A percentile compares a stretch with the other conserved stretches of the same genome.
phyloP scores from a whole-genome alignment of 352 stramenopile genomes.

The Globisporangium camurandrum region DNA sequence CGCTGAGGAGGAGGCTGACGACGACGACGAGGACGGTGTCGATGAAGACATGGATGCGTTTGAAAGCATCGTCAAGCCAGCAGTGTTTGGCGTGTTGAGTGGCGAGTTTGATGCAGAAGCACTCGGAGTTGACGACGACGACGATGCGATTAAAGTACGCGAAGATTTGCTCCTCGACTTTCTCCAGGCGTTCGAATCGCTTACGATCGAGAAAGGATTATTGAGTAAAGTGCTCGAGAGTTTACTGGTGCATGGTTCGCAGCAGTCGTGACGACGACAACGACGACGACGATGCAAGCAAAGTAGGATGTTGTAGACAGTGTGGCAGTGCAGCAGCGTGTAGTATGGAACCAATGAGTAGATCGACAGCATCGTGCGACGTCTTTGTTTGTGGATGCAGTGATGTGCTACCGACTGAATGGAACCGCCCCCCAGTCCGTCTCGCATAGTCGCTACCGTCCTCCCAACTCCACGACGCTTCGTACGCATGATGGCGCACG shows the following conservation, averaged over 20 bases:
- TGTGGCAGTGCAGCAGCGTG: too few species aligned
- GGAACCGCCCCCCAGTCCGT: too few species aligned
- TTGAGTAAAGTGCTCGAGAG: conserved; percentile 62
- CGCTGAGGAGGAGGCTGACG: conserved; percentile 8
- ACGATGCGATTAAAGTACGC: conserved; percentile 33
- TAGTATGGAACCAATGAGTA: too few species aligned
- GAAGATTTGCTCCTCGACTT: conserved; percentile 78
- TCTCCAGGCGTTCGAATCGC: conserved; percentile 64
- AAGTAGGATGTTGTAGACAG: too few species aligned
- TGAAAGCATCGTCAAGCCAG: conserved; percentile 64
- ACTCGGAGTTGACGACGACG: conserved; percentile 11
- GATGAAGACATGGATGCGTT: conserved; percentile 49
- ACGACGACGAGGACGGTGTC: conserved; percentile 14
- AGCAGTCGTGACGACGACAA: conserved; percentile 6
- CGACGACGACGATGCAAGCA: too few species aligned
- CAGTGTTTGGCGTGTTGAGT: conserved; percentile 67
- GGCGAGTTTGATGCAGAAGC: conserved; percentile 23
- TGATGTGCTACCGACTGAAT: too few species aligned
- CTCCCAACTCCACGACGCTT: too few species aligned
- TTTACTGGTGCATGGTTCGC: conserved; percentile 19
- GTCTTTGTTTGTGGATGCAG: too few species aligned
- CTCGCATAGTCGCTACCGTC: too few species aligned
- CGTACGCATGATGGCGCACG: too few species aligned
- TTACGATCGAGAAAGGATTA: conserved; percentile 54
- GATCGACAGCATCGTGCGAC: too few species aligned